Conservation (phyloP, 1,284 basidiomycete species). For the Cryptococcus depauperatus region DNA sequence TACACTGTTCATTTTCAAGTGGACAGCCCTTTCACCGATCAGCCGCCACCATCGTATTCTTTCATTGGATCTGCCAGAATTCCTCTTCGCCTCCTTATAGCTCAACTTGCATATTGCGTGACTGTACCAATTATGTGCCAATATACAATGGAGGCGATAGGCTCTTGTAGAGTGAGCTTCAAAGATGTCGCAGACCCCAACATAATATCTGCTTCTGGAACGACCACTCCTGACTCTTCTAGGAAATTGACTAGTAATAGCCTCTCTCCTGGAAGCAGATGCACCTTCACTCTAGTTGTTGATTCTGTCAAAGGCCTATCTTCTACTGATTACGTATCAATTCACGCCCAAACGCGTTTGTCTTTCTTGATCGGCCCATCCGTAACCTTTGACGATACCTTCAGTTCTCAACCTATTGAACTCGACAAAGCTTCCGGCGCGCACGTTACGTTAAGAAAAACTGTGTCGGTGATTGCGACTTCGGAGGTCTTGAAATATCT, state of each 20-base stretch:
- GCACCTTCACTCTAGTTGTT: slow-evolving; percentile 71
- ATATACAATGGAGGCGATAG: slow-evolving; percentile 86
- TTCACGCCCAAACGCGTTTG: slow-evolving; percentile 76
- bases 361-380: slow-evolving; percentile 68
- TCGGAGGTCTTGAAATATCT: slow-evolving; percentile 66
- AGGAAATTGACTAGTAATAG: slow-evolving; percentile 26
- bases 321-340: slow-evolving; percentile 68
- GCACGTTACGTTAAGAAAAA: slow-evolving; percentile 69
- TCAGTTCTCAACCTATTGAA: slow-evolving; percentile 65
- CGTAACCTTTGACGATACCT: slow-evolving; percentile 67
- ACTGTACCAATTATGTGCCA: slow-evolving; percentile 80
- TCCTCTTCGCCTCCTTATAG: slow-evolving; percentile 70
- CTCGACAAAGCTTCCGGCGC: slow-evolving; percentile 63
- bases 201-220: slow-evolving; percentile 27
- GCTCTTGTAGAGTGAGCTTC: slow-evolving; percentile 66
- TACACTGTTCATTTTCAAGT: slow-evolving; percentile 89
- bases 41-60: slow-evolving; percentile 73
- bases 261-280: slow-evolving; percentile 62
- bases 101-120: slow-evolving; percentile 64
- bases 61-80: slow-evolving; percentile 82
- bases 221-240: not conserved
- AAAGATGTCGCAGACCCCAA: slow-evolving; percentile 31
- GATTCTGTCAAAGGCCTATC: slow-evolving; percentile 80
- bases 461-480: slow-evolving; percentile 67
- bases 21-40: slow-evolving; percentile 85